Percentiles rank a stretch among this genome's conserved stretches.
Evolutionary conservation across 2,329 filamentous ascomycete species (phyloP).

Genomic region (Eurotiales sp.): DNA sequence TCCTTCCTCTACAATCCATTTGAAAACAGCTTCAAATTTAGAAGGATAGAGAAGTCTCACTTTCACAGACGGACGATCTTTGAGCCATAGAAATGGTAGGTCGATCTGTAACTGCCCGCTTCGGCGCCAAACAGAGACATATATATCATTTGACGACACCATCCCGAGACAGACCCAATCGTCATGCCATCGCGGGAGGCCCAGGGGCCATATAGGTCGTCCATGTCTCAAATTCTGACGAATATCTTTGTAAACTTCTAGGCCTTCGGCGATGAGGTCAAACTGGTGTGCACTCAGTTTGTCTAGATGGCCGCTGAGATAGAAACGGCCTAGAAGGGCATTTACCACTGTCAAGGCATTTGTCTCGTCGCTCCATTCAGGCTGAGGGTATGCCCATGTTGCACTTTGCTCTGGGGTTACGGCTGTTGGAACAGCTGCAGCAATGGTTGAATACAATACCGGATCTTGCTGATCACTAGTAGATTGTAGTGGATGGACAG

Average conservation of each 20-base stretch:
- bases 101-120: too few relatives aligned
- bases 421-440: constrained; percentile 30
- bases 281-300: constrained; percentile 21
- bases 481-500: constrained; percentile 29
- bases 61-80: too few relatives aligned
- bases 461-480: constrained; percentile 38
- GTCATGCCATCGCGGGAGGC: constrained; percentile 30
- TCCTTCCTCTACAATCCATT: too few relatives aligned
- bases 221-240: constrained; percentile 24
- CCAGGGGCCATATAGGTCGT: constrained; percentile 36
- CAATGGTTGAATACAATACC: constrained; percentile 27
- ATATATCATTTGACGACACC: not conserved
- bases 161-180: constrained; percentile 28
- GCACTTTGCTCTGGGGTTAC: constrained; percentile 35
- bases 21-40: too few relatives aligned
- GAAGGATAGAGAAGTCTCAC: too few relatives aligned
- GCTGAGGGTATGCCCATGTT: constrained; percentile 36
- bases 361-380: constrained; percentile 30
- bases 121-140: constrained; percentile 22
- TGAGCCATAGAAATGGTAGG: too few relatives aligned
- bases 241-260: constrained; percentile 28
- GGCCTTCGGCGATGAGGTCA: constrained; percentile 25
- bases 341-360: constrained; percentile 36
- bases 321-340: constrained; percentile 28
- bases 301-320: constrained; percentile 32